Conservation (phyloP, 441 rosid species). For the Populus hybrid region DNA sequence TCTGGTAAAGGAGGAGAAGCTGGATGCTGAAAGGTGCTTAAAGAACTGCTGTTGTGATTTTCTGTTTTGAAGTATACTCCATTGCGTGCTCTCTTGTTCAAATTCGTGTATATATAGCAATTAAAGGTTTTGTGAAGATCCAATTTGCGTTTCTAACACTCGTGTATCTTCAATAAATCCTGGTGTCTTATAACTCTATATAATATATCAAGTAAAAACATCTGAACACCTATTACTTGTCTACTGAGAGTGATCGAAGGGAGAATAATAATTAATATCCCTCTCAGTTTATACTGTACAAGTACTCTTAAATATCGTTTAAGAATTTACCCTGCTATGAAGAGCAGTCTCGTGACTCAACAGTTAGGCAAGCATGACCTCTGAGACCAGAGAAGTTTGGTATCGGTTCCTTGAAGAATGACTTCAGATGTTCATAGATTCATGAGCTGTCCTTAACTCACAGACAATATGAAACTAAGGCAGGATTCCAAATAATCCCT, state of each 20-base stretch:
- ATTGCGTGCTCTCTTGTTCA: constrained; percentile 16
- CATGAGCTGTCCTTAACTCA: neutral
- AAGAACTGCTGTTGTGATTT: constrained; percentile 19
- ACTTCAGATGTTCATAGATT: neutral
- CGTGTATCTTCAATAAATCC: neutral
- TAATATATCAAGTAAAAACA: neutral
- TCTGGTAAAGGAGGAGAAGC: constrained; percentile 36
- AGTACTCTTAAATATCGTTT: neutral
- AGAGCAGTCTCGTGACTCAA: neutral
- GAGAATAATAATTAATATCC: neutral
- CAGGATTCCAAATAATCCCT: neutral
- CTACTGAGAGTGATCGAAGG: neutral
- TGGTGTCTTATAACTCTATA: neutral
- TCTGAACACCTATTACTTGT: neutral
- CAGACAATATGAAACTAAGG: neutral
- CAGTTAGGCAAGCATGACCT: neutral
- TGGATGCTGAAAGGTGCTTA: constrained; percentile 16
- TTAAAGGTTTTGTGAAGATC: constrained; percentile 19
- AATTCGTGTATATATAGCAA: constrained; percentile 6
- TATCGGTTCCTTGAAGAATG: neutral
- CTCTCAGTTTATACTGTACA: neutral
- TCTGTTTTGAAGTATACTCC: constrained; percentile 9
- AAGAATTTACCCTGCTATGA: neutral
- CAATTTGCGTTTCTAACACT: neutral
- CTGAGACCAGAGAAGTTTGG: neutral